These are phyloP conservation scores for Xylaria sp. DNA, from an alignment of 2,329 filamentous ascomycete species.

Conservation along the genomic window DNA sequence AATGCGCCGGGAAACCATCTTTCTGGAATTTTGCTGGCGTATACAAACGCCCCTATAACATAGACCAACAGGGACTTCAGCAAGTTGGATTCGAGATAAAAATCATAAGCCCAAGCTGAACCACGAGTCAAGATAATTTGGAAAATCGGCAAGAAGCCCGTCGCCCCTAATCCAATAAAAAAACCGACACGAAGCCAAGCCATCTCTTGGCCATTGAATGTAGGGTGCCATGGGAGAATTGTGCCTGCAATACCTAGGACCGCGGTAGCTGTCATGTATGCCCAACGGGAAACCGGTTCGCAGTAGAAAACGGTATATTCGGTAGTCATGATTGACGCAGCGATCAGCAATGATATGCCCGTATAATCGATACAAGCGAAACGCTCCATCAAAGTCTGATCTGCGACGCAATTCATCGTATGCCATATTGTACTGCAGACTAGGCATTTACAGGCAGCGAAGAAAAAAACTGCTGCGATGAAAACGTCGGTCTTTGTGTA, in stretches of 20 bases:
- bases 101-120: constrained; percentile 79
- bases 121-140: constrained; percentile 83
- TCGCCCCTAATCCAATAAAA: constrained; percentile 84
- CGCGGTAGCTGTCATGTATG: constrained; percentile 83
- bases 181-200: constrained; percentile 91
- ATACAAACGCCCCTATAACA: constrained; percentile 80
- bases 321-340: constrained; percentile 95
- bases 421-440: constrained; percentile 97
- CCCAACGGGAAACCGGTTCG: constrained; percentile 84
- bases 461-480: constrained; percentile 93
- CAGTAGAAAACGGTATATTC: constrained; percentile 99
- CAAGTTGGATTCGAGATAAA: constrained; percentile 79
- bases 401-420: constrained; percentile 96
- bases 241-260: constrained; percentile 84
- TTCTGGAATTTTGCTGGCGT: constrained; percentile 91
- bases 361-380: constrained; percentile 99
- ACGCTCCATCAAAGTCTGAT: constrained; percentile 85
- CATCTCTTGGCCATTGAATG: constrained; percentile 91
- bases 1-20: constrained; percentile 91
- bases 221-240: constrained; percentile 93
- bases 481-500: constrained; percentile 88
- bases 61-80: constrained; percentile 87
- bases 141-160: constrained; percentile 85
- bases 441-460: constrained; percentile 92
- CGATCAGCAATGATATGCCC: constrained; percentile 91